Percentiles rank a stretch among this genome's conserved stretches.
These are phyloP conservation scores for Carpinus fangiana DNA, from an alignment of 306 rosid genomes.

Conservation along the genomic window DNA sequence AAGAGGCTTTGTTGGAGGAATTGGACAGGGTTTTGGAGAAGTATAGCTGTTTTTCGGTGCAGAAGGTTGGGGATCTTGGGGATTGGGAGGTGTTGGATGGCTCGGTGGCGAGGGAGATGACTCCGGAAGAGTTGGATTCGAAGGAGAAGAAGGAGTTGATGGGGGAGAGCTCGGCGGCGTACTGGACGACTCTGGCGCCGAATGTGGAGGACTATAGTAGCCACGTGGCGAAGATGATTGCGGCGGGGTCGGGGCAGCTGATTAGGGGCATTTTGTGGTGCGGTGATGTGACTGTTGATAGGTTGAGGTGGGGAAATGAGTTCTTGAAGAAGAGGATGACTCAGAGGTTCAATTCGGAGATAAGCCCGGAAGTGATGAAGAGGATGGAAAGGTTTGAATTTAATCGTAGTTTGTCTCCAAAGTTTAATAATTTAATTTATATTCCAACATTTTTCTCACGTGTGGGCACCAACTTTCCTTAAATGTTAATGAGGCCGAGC, in stretches of 20 bases:
- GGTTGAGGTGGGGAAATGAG: constrained; percentile 78
- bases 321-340: constrained; percentile 61
- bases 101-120: constrained; percentile 39
- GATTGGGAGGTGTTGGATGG: constrained; percentile 62
- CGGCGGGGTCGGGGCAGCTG: constrained; percentile 79
- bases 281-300: constrained; percentile 85
- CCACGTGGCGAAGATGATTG: constrained; percentile 60
- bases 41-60: constrained; percentile 63
- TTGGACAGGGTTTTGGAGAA: constrained; percentile 58
- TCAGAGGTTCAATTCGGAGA: constrained; percentile 38
- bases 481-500: too few relatives aligned
- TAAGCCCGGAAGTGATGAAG: constrained; percentile 52
- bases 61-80: constrained; percentile 42
- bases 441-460: too few relatives aligned
- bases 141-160: constrained; percentile 41
- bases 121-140: constrained; percentile 50
- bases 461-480: too few relatives aligned
- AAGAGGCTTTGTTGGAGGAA: constrained; percentile 44
- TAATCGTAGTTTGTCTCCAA: not conserved
- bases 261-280: constrained; percentile 80
- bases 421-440: too few relatives aligned
- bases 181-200: constrained; percentile 89
- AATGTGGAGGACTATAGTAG: constrained; percentile 85
- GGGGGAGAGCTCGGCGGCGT: constrained; percentile 66
- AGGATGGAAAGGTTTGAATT: constrained; percentile 50